A percentile compares a stretch with the other conserved stretches of the same genome.
phyloP scores from a whole-genome alignment of 2,329 filamentous ascomycete species.

The Aspergillus melleus region DNA sequence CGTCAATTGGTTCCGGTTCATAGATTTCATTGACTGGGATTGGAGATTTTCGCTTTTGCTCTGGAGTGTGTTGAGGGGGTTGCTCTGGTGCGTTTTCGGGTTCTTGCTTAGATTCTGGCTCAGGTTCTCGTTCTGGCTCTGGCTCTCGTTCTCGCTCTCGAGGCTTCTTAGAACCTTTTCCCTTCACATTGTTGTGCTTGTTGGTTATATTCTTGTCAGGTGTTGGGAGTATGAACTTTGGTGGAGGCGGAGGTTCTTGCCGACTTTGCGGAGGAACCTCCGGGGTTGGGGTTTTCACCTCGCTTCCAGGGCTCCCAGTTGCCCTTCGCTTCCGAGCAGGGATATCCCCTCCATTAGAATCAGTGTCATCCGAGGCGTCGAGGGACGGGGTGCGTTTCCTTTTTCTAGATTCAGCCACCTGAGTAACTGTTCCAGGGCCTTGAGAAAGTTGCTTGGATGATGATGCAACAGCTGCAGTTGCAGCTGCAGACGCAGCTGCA shows the following conservation, averaged over 20 bases:
- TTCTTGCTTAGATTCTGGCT: too few relatives aligned
- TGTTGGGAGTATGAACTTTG: not conserved
- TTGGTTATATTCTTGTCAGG: not conserved
- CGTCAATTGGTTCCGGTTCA: conserved; percentile 17
- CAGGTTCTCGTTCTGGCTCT: too few relatives aligned
- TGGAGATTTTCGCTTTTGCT: not conserved
- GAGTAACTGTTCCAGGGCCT: not conserved
- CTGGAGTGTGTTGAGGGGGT: not conserved
- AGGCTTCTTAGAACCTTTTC: not conserved
- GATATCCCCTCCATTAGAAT: not conserved
- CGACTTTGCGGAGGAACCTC: not conserved
- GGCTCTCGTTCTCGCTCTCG: too few relatives aligned
- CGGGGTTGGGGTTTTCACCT: not conserved
- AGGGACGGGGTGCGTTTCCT: conserved; percentile 21
- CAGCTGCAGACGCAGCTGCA: not conserved
- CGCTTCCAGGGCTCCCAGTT: not conserved
- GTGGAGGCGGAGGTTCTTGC: not conserved
- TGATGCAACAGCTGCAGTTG: not conserved
- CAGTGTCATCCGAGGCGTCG: not conserved
- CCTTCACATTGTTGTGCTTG: not conserved
- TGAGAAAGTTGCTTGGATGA: not conserved
- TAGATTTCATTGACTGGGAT: not conserved
- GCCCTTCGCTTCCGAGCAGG: conserved; percentile 12
- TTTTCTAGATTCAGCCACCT: conserved; percentile 16
- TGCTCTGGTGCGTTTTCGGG: not conserved